phyloP scores from a whole-genome alignment of 2,329 filamentous ascomycete genomes.

The Alternaria panax region DNA sequence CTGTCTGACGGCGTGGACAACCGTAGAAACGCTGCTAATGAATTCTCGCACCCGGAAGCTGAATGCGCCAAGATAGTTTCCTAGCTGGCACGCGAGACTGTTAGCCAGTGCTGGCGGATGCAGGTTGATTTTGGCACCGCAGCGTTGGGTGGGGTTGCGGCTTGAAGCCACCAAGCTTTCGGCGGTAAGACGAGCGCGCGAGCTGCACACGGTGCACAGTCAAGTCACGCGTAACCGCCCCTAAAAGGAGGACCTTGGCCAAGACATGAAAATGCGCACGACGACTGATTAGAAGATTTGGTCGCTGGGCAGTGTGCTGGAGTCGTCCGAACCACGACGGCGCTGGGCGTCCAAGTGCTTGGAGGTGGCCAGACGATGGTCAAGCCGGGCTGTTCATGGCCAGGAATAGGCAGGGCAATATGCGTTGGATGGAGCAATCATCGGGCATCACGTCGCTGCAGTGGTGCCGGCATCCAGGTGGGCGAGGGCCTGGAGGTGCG shows the following conservation, averaged over 20 bases:
- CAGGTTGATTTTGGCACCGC: not conserved
- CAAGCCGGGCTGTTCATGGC: not conserved
- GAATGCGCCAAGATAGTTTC: not conserved
- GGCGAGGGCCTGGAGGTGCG: conserved; percentile 8
- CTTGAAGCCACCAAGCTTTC: conserved; percentile 12
- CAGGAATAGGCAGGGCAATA: conserved; percentile 15
- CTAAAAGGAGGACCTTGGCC: conserved; percentile 9
- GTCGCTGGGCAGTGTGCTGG: conserved; percentile 1
- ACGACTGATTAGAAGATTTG: not conserved
- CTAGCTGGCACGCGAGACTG: not conserved
- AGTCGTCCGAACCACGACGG: conserved; percentile 1
- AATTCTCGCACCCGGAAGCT: not conserved
- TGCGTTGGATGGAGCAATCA: conserved; percentile 14
- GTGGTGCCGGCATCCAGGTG: conserved; percentile 2
- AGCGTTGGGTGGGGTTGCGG: conserved; percentile 7
- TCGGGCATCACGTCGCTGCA: conserved; percentile 6
- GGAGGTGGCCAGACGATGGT: not conserved
- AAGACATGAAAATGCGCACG: not conserved
- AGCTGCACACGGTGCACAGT: conserved; percentile 1
- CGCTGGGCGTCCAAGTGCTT: not conserved
- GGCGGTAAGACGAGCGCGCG: conserved; percentile 19
- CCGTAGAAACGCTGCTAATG: not conserved
- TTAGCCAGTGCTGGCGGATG: not conserved
- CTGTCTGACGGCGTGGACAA: not conserved
- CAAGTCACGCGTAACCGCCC: conserved; percentile 20